Evolutionary conservation across 305 asterid species (phyloP).

Genomic region (Fraxinus xanthoxyloides): DNA sequence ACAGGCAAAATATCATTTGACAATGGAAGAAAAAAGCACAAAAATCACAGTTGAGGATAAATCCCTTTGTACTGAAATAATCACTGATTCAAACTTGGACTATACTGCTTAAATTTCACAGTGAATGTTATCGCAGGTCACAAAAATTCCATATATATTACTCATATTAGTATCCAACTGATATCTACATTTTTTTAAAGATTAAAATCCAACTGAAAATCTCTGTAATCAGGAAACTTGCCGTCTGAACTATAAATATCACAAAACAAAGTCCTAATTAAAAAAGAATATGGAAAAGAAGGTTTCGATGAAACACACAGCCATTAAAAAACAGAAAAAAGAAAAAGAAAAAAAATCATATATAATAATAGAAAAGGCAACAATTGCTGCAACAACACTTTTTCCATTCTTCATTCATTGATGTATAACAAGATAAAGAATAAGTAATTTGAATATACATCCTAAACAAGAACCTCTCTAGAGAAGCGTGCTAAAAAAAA

Average conservation of each 20-base stretch:
- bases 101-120: neutral
- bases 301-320: neutral
- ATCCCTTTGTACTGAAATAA: neutral
- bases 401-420: neutral
- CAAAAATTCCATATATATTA: neutral
- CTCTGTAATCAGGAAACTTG: slow-evolving; percentile 10
- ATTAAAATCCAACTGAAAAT: slow-evolving; percentile 1
- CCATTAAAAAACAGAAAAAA: neutral
- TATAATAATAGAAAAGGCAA: slow-evolving; percentile 3
- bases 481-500: neutral
- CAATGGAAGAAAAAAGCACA: neutral
- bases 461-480: slow-evolving; percentile 4
- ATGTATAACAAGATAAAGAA: neutral
- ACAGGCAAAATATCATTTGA: neutral
- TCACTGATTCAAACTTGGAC: neutral
- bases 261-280: slow-evolving; percentile 2
- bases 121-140: neutral
- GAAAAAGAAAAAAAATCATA: neutral
- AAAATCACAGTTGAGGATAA: neutral
- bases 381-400: neutral
- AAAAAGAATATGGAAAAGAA: neutral
- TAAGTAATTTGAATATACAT: neutral
- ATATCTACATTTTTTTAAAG: slow-evolving; percentile 8
- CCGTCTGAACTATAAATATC: neutral
- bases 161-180: neutral